Conservation (phyloP, 1,284 basidiomycete genomes). For the Papiliotrema laurentii region DNA sequence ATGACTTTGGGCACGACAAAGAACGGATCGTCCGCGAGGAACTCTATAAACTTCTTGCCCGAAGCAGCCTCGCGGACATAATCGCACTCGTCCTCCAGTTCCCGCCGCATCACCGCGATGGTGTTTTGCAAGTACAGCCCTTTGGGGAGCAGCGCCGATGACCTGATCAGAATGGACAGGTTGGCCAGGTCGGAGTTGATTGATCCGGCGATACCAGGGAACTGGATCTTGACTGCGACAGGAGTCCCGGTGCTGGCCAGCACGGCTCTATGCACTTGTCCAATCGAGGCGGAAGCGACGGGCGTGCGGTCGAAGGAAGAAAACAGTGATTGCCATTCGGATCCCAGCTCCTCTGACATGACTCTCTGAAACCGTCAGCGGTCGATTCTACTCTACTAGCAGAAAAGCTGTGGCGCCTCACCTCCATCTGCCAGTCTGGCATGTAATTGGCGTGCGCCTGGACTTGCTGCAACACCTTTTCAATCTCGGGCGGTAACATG, state of each 20-base stretch:
- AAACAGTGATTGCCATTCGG: slow-evolving; percentile 71
- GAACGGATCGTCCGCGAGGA: slow-evolving; percentile 58
- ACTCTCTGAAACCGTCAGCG: slow-evolving; percentile 60
- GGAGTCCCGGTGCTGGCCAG: slow-evolving; percentile 51
- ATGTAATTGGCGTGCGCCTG: slow-evolving; percentile 97
- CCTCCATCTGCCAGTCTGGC: slow-evolving; percentile 97
- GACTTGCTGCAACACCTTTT: slow-evolving; percentile 81
- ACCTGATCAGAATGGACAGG: slow-evolving; percentile 74
- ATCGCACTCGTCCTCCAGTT: slow-evolving; percentile 93
- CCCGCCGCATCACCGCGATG: slow-evolving; percentile 79
- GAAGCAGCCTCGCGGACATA: slow-evolving; percentile 83
- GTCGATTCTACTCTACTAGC: neutral
- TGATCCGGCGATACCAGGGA: slow-evolving; percentile 82
- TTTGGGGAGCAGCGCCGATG: slow-evolving; percentile 73
- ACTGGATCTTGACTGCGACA: slow-evolving; percentile 94
- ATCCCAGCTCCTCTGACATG: slow-evolving; percentile 67
- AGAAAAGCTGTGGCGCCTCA: slow-evolving; percentile 31
- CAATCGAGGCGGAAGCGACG: slow-evolving; percentile 94
- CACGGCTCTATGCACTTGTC: slow-evolving; percentile 83
- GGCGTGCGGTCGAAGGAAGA: slow-evolving; percentile 75
- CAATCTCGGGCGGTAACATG: slow-evolving; percentile 80
- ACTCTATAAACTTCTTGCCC: slow-evolving; percentile 60
- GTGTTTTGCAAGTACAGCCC: slow-evolving; percentile 88
- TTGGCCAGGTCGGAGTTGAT: slow-evolving; percentile 86
- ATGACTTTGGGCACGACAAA: slow-evolving; percentile 82